Evolutionary conservation across 2,329 filamentous ascomycete genomes (phyloP).

Genomic region (Clonostachys byssicola): DNA sequence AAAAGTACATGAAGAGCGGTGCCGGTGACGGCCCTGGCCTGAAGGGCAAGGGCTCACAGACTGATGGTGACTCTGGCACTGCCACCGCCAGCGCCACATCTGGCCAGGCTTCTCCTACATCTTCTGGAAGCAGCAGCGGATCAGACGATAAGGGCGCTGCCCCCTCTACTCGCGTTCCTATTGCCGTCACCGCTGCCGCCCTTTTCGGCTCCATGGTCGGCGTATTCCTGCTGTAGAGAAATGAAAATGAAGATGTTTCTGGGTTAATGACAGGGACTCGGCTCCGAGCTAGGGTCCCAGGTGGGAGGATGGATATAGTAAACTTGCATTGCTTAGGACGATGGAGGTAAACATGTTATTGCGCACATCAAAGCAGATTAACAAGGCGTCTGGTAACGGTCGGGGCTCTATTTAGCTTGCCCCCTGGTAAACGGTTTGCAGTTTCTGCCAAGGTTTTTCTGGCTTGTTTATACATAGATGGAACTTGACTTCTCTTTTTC

Average conservation of each 20-base stretch:
- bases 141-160: slow-evolving; percentile 21
- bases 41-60: slow-evolving; percentile 48
- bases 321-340: background rate
- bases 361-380: too few relatives aligned
- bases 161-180: slow-evolving; percentile 19
- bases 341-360: too few relatives aligned
- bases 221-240: slow-evolving; percentile 28
- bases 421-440: too few relatives aligned
- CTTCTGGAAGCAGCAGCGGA: slow-evolving; percentile 1
- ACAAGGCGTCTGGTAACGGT: too few relatives aligned
- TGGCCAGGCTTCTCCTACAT: slow-evolving; percentile 20
- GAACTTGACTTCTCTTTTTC: too few relatives aligned
- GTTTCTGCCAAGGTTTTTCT: too few relatives aligned
- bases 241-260: slow-evolving; percentile 5
- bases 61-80: slow-evolving; percentile 38
- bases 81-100: slow-evolving; percentile 35
- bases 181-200: slow-evolving; percentile 27
- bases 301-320: slow-evolving; percentile 3
- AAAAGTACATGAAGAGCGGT: slow-evolving; percentile 48
- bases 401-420: too few relatives aligned
- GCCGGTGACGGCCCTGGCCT: slow-evolving; percentile 51
- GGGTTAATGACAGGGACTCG: background rate
- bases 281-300: background rate
- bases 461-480: too few relatives aligned
- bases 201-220: slow-evolving; percentile 31